Conservation (phyloP, 768 basidiomycete species). For the Chalciporus pseudorubinellus region DNA sequence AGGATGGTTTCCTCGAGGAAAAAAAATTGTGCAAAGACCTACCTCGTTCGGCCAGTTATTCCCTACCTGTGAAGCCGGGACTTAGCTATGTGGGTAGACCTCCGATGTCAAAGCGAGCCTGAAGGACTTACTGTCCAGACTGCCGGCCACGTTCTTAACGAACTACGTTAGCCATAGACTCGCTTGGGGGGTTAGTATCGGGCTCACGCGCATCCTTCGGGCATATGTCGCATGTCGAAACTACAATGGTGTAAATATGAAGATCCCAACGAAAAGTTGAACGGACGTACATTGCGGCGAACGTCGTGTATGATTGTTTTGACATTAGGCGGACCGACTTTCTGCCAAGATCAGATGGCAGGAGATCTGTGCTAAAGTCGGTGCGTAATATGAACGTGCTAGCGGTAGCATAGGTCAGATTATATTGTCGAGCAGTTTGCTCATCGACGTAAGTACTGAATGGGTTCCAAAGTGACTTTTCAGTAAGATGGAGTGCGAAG, state of each 20-base stretch:
- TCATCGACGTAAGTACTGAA: conserved; percentile 28
- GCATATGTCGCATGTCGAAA: conserved; percentile 33
- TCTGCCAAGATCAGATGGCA: conserved; percentile 22
- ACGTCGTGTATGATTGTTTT: conserved; percentile 15
- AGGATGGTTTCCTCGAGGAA: not conserved
- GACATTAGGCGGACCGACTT: conserved; percentile 31
- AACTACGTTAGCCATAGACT: not conserved
- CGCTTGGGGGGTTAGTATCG: not conserved
- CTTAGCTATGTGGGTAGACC: too few relatives aligned
- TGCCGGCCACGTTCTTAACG: conserved; percentile 27
- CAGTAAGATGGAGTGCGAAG: not conserved
- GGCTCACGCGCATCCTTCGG: conserved; percentile 31
- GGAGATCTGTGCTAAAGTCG: conserved; percentile 25
- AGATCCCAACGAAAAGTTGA: not conserved
- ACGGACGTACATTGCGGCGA: conserved; percentile 19
- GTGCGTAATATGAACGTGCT: conserved; percentile 31
- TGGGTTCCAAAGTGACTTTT: not conserved
- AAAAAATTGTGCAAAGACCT: not conserved
- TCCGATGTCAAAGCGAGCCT: not conserved
- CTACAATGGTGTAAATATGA: conserved; percentile 3
- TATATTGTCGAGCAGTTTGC: conserved; percentile 21
- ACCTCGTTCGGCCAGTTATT: conserved; percentile 20
- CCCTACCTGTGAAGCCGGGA: conserved; percentile 9
- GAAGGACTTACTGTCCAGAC: conserved; percentile 19
- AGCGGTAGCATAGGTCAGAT: conserved; percentile 30